Evolutionary conservation across 1,284 basidiomycete genomes (phyloP).

Genomic region (Dichomitus squalens): DNA sequence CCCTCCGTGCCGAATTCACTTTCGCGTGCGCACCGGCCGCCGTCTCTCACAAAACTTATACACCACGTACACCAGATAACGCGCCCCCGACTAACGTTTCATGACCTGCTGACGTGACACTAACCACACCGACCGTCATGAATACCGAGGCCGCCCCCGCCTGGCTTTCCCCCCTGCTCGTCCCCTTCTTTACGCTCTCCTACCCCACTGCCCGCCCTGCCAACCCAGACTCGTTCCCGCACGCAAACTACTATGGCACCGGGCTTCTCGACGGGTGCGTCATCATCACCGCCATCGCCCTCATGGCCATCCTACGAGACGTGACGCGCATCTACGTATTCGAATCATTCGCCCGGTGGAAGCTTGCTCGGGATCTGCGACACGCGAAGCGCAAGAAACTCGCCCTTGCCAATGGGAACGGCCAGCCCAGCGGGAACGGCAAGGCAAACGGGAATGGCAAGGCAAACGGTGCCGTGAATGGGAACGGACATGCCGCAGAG

Average conservation of each 20-base stretch:
- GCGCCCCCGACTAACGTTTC: conserved; percentile 13
- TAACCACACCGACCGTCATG: conserved; percentile 26
- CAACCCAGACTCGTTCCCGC: conserved; percentile 67
- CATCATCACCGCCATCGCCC: conserved; percentile 71
- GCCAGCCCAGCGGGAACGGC: conserved; percentile 29
- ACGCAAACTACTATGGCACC: conserved; percentile 67
- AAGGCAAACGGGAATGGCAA: conserved; percentile 37
- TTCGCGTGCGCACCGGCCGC: conserved; percentile 1
- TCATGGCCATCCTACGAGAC: conserved; percentile 83
- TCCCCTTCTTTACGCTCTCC: conserved; percentile 76
- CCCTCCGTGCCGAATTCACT: neutral
- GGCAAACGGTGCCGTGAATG: conserved; percentile 28
- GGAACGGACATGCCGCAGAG: conserved; percentile 32
- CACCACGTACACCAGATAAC: neutral
- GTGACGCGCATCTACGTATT: conserved; percentile 69
- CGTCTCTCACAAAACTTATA: neutral
- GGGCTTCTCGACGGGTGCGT: conserved; percentile 75
- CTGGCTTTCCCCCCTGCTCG: conserved; percentile 53
- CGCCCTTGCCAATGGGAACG: conserved; percentile 32
- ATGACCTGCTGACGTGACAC: conserved; percentile 32
- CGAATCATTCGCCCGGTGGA: conserved; percentile 78
- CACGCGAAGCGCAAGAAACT: conserved; percentile 30
- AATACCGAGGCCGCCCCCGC: conserved; percentile 39
- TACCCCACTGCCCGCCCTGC: conserved; percentile 62
- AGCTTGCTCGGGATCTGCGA: conserved; percentile 56